Base-by-base conservation (phyloP, 148 eudicot genomes). In the Drosera capensis region DNA sequence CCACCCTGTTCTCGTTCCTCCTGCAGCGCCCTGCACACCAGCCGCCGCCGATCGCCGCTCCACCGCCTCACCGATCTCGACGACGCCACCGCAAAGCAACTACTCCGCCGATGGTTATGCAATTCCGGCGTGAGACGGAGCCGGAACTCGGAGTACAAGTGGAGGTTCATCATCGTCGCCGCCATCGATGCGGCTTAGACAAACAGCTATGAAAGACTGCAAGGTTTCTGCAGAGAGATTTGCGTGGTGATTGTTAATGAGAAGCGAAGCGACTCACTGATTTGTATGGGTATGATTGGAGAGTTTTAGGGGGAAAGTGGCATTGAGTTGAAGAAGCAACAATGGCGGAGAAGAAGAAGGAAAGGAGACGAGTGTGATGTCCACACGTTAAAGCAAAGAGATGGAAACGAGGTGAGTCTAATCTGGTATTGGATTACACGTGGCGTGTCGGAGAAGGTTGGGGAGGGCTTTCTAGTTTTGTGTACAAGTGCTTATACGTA, bases 371-470 rank as follows among this genome's bases (percentile, higher is more conserved):
- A 75, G 87, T 70, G 97, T 75, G 97, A 84, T 70, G 77, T 57
- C 97, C 97, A 84, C 95, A 84, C 97, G 97, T 80, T 84, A 68
- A 30, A 17, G 77, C 60, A 66, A 63, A 64, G 48, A n/a, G n/a
- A n/a, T n/a, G n/a, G n/a, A n/a, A n/a, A n/a, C n/a, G n/a, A n/a
- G n/a, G n/a, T n/a, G n/a, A n/a, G n/a, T n/a, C n/a, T n/a, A n/a
- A n/a, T n/a, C n/a, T n/a, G n/a, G n/a, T n/a, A n/a, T n/a, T n/a
- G n/a, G n/a, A n/a, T n/a, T n/a, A n/a, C n/a, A n/a, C n/a, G n/a
- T n/a, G n/a, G n/a, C n/a, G n/a, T n/a, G n/a, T n/a, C n/a, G n/a
- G n/a, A n/a, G n/a, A n/a, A n/a, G n/a, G n/a, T n/a, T n/a, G n/a
- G n/a, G n/a, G n/a, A n/a, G n/a, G n/a, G n/a, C n/a, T n/a, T n/a